Percentiles rank a stretch among this genome's conserved stretches.
These are phyloP conservation scores for Glycyrrhiza uralensis DNA, from an alignment of 306 rosid genomes.

Conservation along the genomic window DNA sequence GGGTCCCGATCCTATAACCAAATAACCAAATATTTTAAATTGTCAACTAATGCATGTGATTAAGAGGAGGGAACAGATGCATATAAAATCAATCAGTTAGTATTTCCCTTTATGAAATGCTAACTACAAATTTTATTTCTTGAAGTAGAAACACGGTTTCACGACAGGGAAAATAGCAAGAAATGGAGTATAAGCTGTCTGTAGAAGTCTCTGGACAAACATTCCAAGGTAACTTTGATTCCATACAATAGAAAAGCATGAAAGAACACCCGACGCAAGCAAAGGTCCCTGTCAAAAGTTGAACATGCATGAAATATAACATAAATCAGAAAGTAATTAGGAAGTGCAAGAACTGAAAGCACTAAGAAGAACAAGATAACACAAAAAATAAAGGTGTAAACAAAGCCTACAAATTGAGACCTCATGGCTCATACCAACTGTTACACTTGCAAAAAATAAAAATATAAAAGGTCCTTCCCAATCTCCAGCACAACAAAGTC, in stretches of 20 bases:
- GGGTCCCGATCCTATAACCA: background rate
- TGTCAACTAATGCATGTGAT: background rate
- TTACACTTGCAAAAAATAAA: background rate
- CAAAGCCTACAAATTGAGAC: background rate
- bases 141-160: slow-evolving; percentile 27
- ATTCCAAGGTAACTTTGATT: slow-evolving; percentile 38
- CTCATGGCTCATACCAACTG: background rate
- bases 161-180: slow-evolving; percentile 22
- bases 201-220: slow-evolving; percentile 36
- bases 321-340: slow-evolving; percentile 1
- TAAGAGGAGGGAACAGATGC: background rate
- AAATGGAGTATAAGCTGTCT: slow-evolving; percentile 29
- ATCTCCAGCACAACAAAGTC: background rate
- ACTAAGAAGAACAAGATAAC: background rate
- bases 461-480: background rate
- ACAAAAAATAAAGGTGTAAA: background rate
- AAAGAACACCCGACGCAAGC: slow-evolving; percentile 35
- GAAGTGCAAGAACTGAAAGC: background rate
- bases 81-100: background rate
- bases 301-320: background rate
- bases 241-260: slow-evolving; percentile 40
- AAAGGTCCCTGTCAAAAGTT: slow-evolving; percentile 44
- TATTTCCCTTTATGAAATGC: slow-evolving; percentile 23
- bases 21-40: background rate
- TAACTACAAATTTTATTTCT: slow-evolving; percentile 45